These are phyloP conservation scores for Mycena albidolilacea DNA, from an alignment of 768 basidiomycete genomes.

Conservation along the genomic window DNA sequence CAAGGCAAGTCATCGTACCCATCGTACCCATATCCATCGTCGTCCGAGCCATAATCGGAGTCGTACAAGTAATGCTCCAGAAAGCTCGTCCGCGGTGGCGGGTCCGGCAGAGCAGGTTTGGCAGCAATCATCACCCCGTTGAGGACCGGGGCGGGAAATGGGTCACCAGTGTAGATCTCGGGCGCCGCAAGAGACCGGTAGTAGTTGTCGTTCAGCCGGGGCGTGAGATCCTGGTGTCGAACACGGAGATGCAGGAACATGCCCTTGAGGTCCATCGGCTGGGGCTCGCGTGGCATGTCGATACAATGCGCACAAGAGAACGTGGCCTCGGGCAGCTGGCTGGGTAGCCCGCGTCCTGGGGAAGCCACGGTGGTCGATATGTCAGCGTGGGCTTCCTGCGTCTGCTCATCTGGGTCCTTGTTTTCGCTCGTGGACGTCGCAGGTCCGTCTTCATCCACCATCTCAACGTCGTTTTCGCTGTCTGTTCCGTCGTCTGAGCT, in stretches of 20 bases:
- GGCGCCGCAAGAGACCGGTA: slow-evolving; percentile 35
- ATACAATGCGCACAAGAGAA: slow-evolving; percentile 59
- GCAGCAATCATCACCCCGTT: slow-evolving; percentile 6
- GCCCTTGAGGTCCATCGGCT: slow-evolving; percentile 44
- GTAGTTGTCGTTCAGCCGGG: slow-evolving; percentile 32
- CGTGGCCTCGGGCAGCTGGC: slow-evolving; percentile 21
- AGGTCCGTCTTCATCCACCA: neutral
- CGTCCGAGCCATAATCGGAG: neutral
- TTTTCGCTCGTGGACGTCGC: neutral
- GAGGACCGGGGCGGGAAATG: slow-evolving; percentile 22
- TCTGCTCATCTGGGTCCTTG: neutral
- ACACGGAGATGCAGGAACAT: slow-evolving; percentile 51
- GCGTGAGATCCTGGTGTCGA: slow-evolving; percentile 4
- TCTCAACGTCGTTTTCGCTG: too few relatives aligned
- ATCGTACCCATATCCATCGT: neutral
- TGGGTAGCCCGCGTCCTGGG: slow-evolving; percentile 8
- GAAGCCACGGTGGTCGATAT: neutral
- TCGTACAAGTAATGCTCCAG: too few relatives aligned
- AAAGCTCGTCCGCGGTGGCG: neutral
- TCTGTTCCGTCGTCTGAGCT: neutral
- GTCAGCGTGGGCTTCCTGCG: neutral
- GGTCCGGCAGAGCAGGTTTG: neutral
- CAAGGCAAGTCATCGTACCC: neutral
- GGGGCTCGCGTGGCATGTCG: slow-evolving; percentile 54
- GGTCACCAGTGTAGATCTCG: slow-evolving; percentile 25